Conservation (phyloP, 371 early-diverging fungal genomes). For the Saksenaea oblongispora region DNA sequence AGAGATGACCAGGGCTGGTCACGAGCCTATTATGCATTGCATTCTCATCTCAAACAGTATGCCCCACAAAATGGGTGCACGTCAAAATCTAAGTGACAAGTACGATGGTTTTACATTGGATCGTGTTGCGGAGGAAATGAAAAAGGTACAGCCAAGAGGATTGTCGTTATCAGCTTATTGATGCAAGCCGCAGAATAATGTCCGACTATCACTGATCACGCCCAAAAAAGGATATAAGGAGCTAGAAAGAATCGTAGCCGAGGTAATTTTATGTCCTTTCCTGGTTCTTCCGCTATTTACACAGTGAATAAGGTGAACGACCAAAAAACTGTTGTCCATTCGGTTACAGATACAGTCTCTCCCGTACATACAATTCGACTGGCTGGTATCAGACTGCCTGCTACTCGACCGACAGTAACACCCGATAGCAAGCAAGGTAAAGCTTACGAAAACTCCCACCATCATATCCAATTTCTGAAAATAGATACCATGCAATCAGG, state of each 20-base stretch:
- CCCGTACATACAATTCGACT: constrained; percentile 51
- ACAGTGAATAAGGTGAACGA: constrained; percentile 40
- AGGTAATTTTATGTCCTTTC: constrained; percentile 14
- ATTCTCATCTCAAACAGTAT: constrained; percentile 57
- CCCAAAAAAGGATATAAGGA: constrained; percentile 39
- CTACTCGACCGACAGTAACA: constrained; percentile 4
- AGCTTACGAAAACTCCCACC: not conserved
- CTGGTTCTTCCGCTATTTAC: not conserved
- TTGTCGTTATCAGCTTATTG: not conserved
- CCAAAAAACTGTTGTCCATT: constrained; percentile 37
- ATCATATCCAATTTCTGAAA: not conserved
- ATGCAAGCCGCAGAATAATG: constrained; percentile 34
- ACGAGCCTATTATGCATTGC: constrained; percentile 56
- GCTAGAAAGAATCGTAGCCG: constrained; percentile 29
- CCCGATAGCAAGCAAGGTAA: not conserved
- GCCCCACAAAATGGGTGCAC: constrained; percentile 49
- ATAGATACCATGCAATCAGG: not conserved
- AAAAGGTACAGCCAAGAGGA: constrained; percentile 34
- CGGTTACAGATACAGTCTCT: constrained; percentile 36
- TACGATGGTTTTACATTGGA: constrained; percentile 50
- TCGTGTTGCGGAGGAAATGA: constrained; percentile 48
- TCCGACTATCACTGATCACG: constrained; percentile 47
- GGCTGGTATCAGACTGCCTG: constrained; percentile 61
- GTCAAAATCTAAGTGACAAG: constrained; percentile 49
- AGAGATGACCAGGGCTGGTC: constrained; percentile 20